Base-by-base conservation (phyloP, 1,284 basidiomycete genomes). In the Agroathelia rolfsii region DNA sequence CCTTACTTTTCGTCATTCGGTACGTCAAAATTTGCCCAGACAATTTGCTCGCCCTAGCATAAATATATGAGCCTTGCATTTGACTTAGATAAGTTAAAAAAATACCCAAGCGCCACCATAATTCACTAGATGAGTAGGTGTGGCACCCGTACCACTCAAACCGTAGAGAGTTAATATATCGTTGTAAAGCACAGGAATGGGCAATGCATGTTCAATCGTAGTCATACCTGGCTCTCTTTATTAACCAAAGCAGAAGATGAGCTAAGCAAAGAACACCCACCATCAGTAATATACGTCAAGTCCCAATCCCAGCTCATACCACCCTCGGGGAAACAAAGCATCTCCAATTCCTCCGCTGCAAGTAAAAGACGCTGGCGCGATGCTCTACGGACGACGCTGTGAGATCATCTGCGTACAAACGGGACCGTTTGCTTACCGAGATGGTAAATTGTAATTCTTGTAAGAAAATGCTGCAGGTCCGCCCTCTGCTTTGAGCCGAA, bases 291-390 rank as follows among this genome's bases (percentile, higher is more conserved):
- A 43, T 81, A 83, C 0, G 79, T 80, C 42, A 72, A 51, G 43
- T 82, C 76, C 80, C 80, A 83, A 41, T 82, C 78, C 23, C 62
- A 71, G 44, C 78, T 80, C 75, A 79, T 79, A 6, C 79, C 79
- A 13, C 79, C 79, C 51, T 83, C 79, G 0, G 79, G 78, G 3
- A 82, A 70, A 38, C 77, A 80, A 7, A 77, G 58, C 78, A 83
- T 78, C 20, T 59, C 64, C 27, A 81, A 48, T 34, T 77, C 68
- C 26, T 62, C 61, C 9, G 77, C 76, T 30, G 69, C 71, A 9
- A 68, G 55, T 18, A 83, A 55, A 27, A 83, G 52, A 20, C 79
- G 61, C 45, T 83, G 79, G 8, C 80, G 64, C 15, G 79, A 76
- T 14, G 79, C 77, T 11, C 78, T 76, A 40, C 14, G n/a, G 15